A percentile compares a stretch with the other conserved stretches of the same genome.
Evolutionary conservation across 1,284 basidiomycete species (phyloP).

Genomic region (Trichosporon asahii): DNA sequence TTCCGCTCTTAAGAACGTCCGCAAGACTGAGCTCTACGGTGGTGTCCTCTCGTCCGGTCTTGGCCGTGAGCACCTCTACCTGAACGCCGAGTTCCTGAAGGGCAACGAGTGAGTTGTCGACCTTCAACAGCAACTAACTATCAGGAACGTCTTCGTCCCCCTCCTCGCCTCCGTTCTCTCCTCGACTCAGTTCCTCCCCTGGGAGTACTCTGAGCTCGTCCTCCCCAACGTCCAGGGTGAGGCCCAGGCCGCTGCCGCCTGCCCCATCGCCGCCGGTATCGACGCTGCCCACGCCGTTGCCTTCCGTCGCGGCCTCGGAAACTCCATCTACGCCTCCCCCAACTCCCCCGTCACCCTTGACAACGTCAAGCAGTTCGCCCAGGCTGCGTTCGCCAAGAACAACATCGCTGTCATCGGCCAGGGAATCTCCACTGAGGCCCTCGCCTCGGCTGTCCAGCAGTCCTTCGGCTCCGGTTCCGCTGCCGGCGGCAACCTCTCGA

Average conservation of each 20-base stretch:
- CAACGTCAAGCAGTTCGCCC: constrained; percentile 67
- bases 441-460: constrained; percentile 68
- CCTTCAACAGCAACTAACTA: background rate
- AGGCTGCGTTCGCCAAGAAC: constrained; percentile 66
- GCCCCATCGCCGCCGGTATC: constrained; percentile 59
- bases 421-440: constrained; percentile 69
- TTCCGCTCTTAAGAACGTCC: constrained; percentile 83
- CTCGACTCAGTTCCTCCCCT: constrained; percentile 74
- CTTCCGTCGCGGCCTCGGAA: constrained; percentile 85
- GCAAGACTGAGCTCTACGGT: constrained; percentile 91
- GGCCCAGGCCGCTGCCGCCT: constrained; percentile 60
- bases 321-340: constrained; percentile 76
- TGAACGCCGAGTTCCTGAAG: constrained; percentile 91
- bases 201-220: constrained; percentile 84
- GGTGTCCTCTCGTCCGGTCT: constrained; percentile 84
- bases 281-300: constrained; percentile 83
- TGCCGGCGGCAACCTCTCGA: constrained; percentile 44
- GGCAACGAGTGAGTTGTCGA: constrained; percentile 85
- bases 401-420: constrained; percentile 83
- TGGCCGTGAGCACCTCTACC: constrained; percentile 82
- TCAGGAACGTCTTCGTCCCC: constrained; percentile 78
- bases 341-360: constrained; percentile 65
- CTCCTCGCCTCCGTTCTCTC: constrained; percentile 77
- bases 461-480: constrained; percentile 57
- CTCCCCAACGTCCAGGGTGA: constrained; percentile 71